These are phyloP conservation scores for Neonectria hederae DNA, from an alignment of 2,329 filamentous ascomycete genomes.

Conservation along the genomic window DNA sequence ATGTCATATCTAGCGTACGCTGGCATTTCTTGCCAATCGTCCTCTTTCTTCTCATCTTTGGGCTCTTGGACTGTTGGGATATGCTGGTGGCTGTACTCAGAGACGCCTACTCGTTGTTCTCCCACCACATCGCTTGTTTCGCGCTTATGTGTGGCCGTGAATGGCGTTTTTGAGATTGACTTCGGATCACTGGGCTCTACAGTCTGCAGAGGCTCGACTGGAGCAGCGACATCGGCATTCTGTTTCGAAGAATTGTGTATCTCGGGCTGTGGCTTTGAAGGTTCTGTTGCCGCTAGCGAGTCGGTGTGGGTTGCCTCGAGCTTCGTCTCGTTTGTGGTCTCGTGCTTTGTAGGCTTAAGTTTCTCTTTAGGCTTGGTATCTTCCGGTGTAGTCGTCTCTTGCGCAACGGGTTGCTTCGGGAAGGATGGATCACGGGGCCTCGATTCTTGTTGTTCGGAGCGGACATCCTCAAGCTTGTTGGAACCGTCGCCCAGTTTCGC, in stretches of 20 bases:
- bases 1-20: conserved; percentile 92
- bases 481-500: conserved; percentile 48
- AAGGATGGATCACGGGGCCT: not conserved
- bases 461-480: conserved; percentile 32
- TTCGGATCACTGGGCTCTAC: conserved; percentile 27
- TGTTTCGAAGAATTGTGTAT: conserved; percentile 8
- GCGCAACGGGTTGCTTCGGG: conserved; percentile 3
- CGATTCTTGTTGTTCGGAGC: not conserved
- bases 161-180: conserved; percentile 21
- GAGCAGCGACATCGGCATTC: conserved; percentile 19
- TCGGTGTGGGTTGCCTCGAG: conserved; percentile 12
- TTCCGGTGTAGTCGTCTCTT: conserved; percentile 12
- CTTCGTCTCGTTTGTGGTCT: not conserved
- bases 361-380: conserved; percentile 16
- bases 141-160: conserved; percentile 45
- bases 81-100: conserved; percentile 93
- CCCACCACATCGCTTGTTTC: conserved; percentile 52
- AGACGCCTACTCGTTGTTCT: conserved; percentile 53
- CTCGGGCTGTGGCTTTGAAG: not conserved
- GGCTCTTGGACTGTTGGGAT: conserved; percentile 67
- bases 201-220: conserved; percentile 18
- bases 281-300: conserved; percentile 8
- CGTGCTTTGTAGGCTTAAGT: conserved; percentile 17
- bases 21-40: conserved; percentile 95
- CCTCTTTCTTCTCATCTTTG: conserved; percentile 63